Conservation (phyloP, 2,329 filamentous ascomycete genomes). For the Akanthomyces dipterigenus region DNA sequence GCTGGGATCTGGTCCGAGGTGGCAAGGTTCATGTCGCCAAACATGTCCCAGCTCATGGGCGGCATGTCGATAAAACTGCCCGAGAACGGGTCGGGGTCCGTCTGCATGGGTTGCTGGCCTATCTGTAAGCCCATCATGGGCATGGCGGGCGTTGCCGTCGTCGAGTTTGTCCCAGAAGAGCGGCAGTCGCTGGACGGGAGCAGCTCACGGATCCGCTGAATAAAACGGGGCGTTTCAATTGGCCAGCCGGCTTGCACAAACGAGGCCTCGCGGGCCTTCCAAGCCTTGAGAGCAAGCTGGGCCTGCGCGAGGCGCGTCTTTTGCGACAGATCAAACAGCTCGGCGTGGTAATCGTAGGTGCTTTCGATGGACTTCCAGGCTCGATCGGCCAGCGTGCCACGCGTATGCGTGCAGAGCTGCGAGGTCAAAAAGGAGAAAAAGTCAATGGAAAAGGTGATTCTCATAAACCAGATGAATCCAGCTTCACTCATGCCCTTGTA, state of each 20-base stretch:
- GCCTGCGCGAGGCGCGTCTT: slow-evolving; percentile 40
- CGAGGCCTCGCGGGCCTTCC: slow-evolving; percentile 42
- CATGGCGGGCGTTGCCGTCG: slow-evolving; percentile 2
- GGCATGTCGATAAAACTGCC: slow-evolving; percentile 9
- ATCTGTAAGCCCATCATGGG: slow-evolving; percentile 10
- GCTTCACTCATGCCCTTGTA: slow-evolving; percentile 36
- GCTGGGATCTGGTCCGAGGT: slow-evolving; percentile 23
- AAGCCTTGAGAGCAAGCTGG: slow-evolving; percentile 43
- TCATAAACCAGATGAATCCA: slow-evolving; percentile 50
- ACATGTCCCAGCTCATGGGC: slow-evolving; percentile 11
- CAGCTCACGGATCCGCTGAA: slow-evolving; percentile 36
- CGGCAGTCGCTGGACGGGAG: slow-evolving; percentile 25
- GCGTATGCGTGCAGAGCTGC: slow-evolving; percentile 43
- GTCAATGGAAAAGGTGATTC: slow-evolving; percentile 49
- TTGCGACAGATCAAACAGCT: slow-evolving; percentile 42
- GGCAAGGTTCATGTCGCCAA: slow-evolving; percentile 15
- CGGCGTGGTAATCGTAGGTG: slow-evolving; percentile 42
- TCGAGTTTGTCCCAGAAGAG: not conserved
- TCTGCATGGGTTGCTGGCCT: not conserved
- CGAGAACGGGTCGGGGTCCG: not conserved
- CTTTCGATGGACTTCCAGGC: slow-evolving; percentile 44
- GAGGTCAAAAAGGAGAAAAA: slow-evolving; percentile 49
- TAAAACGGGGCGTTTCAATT: slow-evolving; percentile 38
- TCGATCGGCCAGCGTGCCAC: slow-evolving; percentile 44
- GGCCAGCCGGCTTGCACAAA: slow-evolving; percentile 30